Percentiles rank a stretch among this genome's conserved stretches.
Evolutionary conservation across 768 basidiomycete species (phyloP).

Genomic region (Russula sp.): DNA sequence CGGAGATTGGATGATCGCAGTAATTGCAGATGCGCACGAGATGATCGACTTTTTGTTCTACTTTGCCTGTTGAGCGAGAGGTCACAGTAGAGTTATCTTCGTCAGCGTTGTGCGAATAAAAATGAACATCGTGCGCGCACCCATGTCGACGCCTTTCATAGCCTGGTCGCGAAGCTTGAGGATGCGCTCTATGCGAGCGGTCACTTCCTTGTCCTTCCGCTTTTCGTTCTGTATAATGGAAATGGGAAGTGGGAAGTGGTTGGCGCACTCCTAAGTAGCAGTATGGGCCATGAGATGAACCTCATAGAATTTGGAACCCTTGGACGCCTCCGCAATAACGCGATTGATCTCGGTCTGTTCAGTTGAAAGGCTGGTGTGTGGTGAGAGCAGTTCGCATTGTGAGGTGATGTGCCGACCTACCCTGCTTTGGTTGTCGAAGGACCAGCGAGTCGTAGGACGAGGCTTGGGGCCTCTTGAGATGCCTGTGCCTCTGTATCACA

Average conservation of each 20-base stretch:
- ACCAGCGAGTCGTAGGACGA: slow-evolving; percentile 78
- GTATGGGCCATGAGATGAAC: slow-evolving; percentile 38
- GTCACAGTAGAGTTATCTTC: neutral
- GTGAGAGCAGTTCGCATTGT: neutral
- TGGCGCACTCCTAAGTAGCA: neutral
- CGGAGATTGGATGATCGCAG: neutral
- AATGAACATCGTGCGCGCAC: slow-evolving; percentile 42
- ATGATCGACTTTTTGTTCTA: slow-evolving; percentile 67
- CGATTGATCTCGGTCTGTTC: slow-evolving; percentile 84
- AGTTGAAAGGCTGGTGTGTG: slow-evolving; percentile 52
- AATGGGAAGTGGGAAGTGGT: neutral
- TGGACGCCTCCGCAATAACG: slow-evolving; percentile 86
- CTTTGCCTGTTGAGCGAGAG: slow-evolving; percentile 41
- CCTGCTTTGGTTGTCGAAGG: slow-evolving; percentile 89
- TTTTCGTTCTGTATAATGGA: slow-evolving; percentile 68
- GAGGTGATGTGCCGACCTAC: slow-evolving; percentile 41
- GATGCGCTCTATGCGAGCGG: slow-evolving; percentile 68
- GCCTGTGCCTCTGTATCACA: slow-evolving; percentile 36
- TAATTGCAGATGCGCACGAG: slow-evolving; percentile 48
- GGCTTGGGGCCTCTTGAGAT: slow-evolving; percentile 65
- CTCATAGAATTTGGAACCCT: slow-evolving; percentile 92
- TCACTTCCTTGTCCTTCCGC: slow-evolving; percentile 82
- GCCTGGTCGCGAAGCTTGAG: slow-evolving; percentile 61
- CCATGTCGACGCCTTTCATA: slow-evolving; percentile 49
- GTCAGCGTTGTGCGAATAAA: neutral